Evolutionary conservation across 106 monocot genomes (phyloP).

Genomic region (Dactylorhiza incarnata): DNA sequence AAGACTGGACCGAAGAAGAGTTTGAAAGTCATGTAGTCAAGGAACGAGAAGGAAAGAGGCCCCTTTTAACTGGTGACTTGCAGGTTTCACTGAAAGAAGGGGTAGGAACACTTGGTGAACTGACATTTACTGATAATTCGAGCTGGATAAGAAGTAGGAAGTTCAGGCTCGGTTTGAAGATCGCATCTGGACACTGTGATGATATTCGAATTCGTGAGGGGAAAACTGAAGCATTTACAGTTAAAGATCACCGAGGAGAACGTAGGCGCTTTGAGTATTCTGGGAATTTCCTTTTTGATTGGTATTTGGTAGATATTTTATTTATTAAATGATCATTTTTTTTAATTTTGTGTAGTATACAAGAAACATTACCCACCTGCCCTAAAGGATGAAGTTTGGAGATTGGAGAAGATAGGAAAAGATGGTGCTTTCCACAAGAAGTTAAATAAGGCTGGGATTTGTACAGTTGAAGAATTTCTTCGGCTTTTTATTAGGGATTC

Average conservation of each 20-base stretch:
- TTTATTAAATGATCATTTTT: not conserved
- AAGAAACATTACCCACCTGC: constrained; percentile 65
- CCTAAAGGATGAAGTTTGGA: constrained; percentile 56
- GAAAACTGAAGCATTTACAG: constrained; percentile 36
- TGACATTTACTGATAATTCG: constrained; percentile 34
- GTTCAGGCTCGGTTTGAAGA: constrained; percentile 33
- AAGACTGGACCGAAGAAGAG: constrained; percentile 29
- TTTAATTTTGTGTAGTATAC: constrained; percentile 15
- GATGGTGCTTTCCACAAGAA: constrained; percentile 65
- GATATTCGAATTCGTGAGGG: constrained; percentile 35
- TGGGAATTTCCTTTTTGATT: not conserved
- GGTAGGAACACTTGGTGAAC: constrained; percentile 32
- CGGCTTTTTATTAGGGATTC: constrained; percentile 39
- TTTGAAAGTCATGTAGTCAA: constrained; percentile 41
- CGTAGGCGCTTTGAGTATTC: constrained; percentile 15
- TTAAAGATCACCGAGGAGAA: constrained; percentile 51
- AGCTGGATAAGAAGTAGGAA: constrained; percentile 42
- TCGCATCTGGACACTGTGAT: constrained; percentile 25
- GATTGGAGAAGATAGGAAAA: constrained; percentile 63
- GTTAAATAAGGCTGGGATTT: constrained; percentile 38
- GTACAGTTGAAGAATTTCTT: constrained; percentile 59
- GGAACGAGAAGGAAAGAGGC: constrained; percentile 37
- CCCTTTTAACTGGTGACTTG: constrained; percentile 34
- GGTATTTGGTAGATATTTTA: not conserved
- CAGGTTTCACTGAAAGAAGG: constrained; percentile 32